Conservation (phyloP, 768 basidiomycete species). For the Mycena crocata region DNA sequence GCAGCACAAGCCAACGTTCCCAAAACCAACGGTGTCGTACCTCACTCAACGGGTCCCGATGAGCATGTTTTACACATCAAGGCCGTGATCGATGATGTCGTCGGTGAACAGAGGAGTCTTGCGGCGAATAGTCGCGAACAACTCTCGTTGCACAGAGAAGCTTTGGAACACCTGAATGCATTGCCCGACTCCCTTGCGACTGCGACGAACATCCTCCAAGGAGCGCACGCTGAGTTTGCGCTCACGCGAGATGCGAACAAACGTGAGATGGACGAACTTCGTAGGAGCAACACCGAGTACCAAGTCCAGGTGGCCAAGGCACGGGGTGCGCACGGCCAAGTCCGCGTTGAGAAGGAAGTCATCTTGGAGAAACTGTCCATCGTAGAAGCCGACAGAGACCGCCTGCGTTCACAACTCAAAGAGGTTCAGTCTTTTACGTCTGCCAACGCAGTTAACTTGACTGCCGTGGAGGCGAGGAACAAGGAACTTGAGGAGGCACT, state of each 20-base stretch:
- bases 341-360: constrained; percentile 85
- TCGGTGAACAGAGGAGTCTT: constrained; percentile 61
- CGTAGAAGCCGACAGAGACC: constrained; percentile 75
- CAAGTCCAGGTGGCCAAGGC: constrained; percentile 83
- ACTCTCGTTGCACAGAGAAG: constrained; percentile 61
- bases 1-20: constrained; percentile 49
- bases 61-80: constrained; percentile 59
- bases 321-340: constrained; percentile 79
- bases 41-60: constrained; percentile 40
- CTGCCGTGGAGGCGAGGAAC: constrained; percentile 62
- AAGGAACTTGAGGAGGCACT: constrained; percentile 78
- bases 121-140: constrained; percentile 61
- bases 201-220: constrained; percentile 67
- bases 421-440: constrained; percentile 59
- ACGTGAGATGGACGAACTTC: constrained; percentile 78
- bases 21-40: constrained; percentile 42
- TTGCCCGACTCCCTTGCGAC: constrained; percentile 71
- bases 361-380: constrained; percentile 69
- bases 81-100: constrained; percentile 59
- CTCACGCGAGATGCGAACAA: constrained; percentile 66
- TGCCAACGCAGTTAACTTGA: constrained; percentile 58
- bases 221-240: constrained; percentile 70
- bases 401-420: constrained; percentile 65
- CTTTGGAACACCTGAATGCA: constrained; percentile 63
- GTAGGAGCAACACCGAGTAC: constrained; percentile 72